Evolutionary conservation across 1,284 basidiomycete species (phyloP), one percentile per base, ranked within the genome.

Genomic region (Pascua guehoae): DNA sequence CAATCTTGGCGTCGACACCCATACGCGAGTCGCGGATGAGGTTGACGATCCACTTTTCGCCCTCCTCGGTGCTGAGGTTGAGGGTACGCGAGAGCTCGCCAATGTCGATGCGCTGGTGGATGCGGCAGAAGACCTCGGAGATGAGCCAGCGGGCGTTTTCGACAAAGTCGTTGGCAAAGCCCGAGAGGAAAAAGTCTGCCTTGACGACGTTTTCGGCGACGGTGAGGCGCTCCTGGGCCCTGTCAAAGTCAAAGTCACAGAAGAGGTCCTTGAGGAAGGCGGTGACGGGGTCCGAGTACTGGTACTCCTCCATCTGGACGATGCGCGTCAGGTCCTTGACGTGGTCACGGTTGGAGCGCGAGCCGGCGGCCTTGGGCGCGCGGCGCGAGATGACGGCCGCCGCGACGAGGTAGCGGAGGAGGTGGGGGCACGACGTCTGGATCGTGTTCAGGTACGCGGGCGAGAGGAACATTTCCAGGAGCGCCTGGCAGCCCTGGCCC

Each of bases 41-140:
- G 81, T 96, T 97, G 68, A 97, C 95, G 65, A 98, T 95, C 95
- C 95, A 98, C 76, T 96, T 96, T 75, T 98, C 95, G 56, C 95
- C 96, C 70, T 98, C 95, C 67, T 93, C 92, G 54, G 83, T 85
- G 24, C 88, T 88, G 54, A 98, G 83, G 77, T 97, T 97, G 41
- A 98, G 83, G 12, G 94, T 86, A 71, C 90, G 87, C 15, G 93
- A 95, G 38, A 98, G 84, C 72, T 97, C 92, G 61, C 89, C 86
- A 65, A 98, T 98, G 76, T 98, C 91, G 61, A 98, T 96, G 65
- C 88, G 85, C 74, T 94, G 90, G 78, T 98, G 93, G 69, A 98
- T 96, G 70, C 94, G 83, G 81, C 94, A 98, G 80, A 96, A 98
- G 15, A 93, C 91, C 80, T 98, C 95, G 67, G 88, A 92, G 70